Base-by-base conservation (phyloP, 345 rosid species). In the Balakata baccata region DNA sequence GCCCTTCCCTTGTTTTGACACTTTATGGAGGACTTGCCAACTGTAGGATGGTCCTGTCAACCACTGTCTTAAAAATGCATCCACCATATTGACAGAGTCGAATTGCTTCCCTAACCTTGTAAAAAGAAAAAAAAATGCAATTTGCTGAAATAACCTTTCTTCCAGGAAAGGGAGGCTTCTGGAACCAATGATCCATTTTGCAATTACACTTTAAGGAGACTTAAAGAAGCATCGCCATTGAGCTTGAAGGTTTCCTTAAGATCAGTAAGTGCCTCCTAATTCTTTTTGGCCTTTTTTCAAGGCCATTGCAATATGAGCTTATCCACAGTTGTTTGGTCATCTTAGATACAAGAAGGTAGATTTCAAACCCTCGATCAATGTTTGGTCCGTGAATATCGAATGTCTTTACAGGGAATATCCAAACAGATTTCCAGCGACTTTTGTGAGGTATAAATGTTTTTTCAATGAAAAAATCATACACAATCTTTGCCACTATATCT, bases 181-280 rank as follows among this genome's bases (percentile, higher is more conserved):
- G 74, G 81, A 84, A 85, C 83, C 73, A 84, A 86, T 68, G 94
- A 87, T 81, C 68, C 64, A 52, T 93, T 95, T 95, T 91, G 94
- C 81, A 79, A 22, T 57, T 84, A 86, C 2, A 84, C 98, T 46
- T 64, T 91, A 64, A 81, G 85, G 71, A 86, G 85, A 73, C 97
- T 95, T 62, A 87, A 77, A 80, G 92, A 87, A 83, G 80, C 87
- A 74, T 92, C 98, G 14, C 98, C 99, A 12, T 74, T 92, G 84
- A 88, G 98, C 78, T 87, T 95, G 87, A 95, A 92, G 85, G 94
- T 92, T 69, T 79, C 97, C 58, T 79, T 95, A 75, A 91, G 89
- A 92, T 92, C 98, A 37, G 99, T 89, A 82, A 86, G 99, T 87
- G 76, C 39, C 67, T 71, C 22, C 22, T 34, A 51, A 53, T 41